Evolutionary conservation across 1,284 basidiomycete species (phyloP).

Genomic region (Irpex sp.): DNA sequence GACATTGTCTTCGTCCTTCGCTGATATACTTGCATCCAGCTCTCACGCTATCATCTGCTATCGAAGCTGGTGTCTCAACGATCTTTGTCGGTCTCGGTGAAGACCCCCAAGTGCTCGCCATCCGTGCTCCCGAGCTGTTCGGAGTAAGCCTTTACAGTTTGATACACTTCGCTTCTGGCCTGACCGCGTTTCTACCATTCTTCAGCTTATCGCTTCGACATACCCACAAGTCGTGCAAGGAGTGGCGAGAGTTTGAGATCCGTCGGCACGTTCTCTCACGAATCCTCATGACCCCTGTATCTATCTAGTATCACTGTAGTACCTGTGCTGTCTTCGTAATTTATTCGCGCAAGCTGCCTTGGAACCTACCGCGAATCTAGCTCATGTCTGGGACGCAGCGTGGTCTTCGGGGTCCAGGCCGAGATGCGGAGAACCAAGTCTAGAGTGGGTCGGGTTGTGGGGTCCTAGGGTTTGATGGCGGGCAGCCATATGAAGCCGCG

Average conservation of each 20-base stretch:
- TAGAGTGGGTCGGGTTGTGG: not conserved
- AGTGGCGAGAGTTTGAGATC: slow-evolving; percentile 34
- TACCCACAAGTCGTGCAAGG: slow-evolving; percentile 60
- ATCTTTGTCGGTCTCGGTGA: slow-evolving; percentile 85
- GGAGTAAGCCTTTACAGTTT: slow-evolving; percentile 35
- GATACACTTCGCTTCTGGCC: not conserved
- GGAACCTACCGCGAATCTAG: not conserved
- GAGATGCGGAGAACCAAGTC: not conserved
- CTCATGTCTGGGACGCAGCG: not conserved
- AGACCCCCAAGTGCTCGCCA: slow-evolving; percentile 73
- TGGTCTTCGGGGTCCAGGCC: not conserved
- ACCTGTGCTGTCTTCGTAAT: not conserved
- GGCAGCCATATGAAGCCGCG: not conserved
- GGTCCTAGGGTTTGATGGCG: not conserved
- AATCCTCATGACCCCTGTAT: not conserved
- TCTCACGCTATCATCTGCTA: slow-evolving; percentile 63
- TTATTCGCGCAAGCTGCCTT: not conserved
- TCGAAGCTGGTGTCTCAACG: slow-evolving; percentile 81
- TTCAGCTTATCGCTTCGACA: slow-evolving; percentile 53
- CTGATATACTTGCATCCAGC: slow-evolving; percentile 32
- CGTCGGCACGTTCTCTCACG: not conserved
- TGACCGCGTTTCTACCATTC: slow-evolving; percentile 1
- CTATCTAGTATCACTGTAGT: not conserved
- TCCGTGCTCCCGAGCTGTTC: slow-evolving; percentile 73
- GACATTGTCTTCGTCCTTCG: not conserved